A percentile compares a stretch with the other conserved stretches of the same genome.
These are phyloP conservation scores for Moesziomyces parantarcticus DNA, from an alignment of 1,284 basidiomycete genomes.

Conservation along the genomic window DNA sequence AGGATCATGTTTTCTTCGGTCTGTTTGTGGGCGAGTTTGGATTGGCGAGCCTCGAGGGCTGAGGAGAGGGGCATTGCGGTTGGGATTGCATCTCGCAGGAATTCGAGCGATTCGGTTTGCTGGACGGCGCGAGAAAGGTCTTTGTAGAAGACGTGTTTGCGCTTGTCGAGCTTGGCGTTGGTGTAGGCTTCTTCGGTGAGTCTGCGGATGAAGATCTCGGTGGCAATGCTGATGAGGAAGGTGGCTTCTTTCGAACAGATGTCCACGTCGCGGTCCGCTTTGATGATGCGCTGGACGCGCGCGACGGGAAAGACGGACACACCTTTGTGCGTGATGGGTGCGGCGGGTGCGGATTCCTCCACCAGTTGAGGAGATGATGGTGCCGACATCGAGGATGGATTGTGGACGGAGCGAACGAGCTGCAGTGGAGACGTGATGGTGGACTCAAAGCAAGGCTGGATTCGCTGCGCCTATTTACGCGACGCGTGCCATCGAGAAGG, in stretches of 20 bases:
- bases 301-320: conserved; percentile 52
- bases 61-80: conserved; percentile 43
- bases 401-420: neutral
- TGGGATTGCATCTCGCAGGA: conserved; percentile 54
- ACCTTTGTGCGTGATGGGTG: conserved; percentile 30
- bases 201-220: conserved; percentile 57
- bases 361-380: conserved; percentile 2
- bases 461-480: conserved; percentile 20
- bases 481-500: conserved; percentile 22
- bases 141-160: conserved; percentile 57
- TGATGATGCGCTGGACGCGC: conserved; percentile 58
- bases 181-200: conserved; percentile 56
- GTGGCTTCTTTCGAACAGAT: conserved; percentile 62
- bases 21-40: conserved; percentile 33
- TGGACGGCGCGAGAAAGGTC: conserved; percentile 59
- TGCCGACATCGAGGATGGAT: neutral
- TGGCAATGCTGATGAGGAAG: conserved; percentile 57
- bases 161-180: conserved; percentile 57
- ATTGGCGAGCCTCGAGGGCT: conserved; percentile 47
- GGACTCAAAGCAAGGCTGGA: neutral
- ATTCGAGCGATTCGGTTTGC: conserved; percentile 53
- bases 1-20: conserved; percentile 39
- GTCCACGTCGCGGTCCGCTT: conserved; percentile 60
- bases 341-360: conserved; percentile 11
- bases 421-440: neutral